Evolutionary conservation across 345 rosid species (phyloP).

Genomic region (Brassica napus): Da-Ae NC_063440.1:7417501-7418000

Average conservation of each 20-base stretch:
- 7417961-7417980: background rate
- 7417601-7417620: conserved; percentile 40
- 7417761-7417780: conserved; percentile 77
- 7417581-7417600: conserved; percentile 61
- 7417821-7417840: conserved; percentile 18
- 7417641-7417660: conserved; percentile 14
- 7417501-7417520: conserved; percentile 35
- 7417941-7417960: background rate
- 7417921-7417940: conserved; percentile 66
- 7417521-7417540: conserved; percentile 23
- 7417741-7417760: conserved; percentile 66
- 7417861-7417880: conserved; percentile 15
- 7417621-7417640: conserved; percentile 27
- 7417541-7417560: conserved; percentile 48
- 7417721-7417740: conserved; percentile 82
- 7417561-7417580: conserved; percentile 87
- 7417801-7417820: conserved; percentile 61
- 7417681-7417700: conserved; percentile 47
- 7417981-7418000: conserved; percentile 1
- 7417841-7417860: conserved; percentile 2
- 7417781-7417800: conserved; percentile 93
- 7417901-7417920: conserved; percentile 67
- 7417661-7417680: conserved; percentile 24
- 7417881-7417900: conserved; percentile 69
- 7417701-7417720: conserved; percentile 89